phyloP scores from a whole-genome alignment of 257 asterid genomes.

The Solanum sejunctum region DNA sequence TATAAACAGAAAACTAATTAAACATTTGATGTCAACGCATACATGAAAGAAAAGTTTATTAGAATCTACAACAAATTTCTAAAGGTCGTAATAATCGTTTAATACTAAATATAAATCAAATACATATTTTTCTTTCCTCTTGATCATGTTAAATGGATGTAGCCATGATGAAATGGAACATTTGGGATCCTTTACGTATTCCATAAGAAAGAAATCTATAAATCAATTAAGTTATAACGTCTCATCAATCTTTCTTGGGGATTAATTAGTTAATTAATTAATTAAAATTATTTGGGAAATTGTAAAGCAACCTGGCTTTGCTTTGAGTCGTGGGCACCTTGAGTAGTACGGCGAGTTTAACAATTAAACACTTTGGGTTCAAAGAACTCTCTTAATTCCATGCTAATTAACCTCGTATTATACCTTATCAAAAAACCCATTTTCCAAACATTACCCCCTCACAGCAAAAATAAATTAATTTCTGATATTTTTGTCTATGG shows the following conservation, averaged over 20 bases:
- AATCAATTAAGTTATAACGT: not conserved
- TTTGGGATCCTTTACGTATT: not conserved
- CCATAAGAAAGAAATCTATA: not conserved
- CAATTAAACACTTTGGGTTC: not conserved
- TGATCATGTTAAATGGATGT: not conserved
- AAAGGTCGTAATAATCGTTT: constrained; percentile 28
- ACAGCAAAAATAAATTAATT: too few relatives aligned
- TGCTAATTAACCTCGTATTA: not conserved
- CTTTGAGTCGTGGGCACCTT: not conserved
- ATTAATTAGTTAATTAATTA: not conserved
- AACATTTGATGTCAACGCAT: not conserved
- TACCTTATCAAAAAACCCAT: not conserved
- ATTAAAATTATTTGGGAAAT: not conserved
- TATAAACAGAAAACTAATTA: not conserved
- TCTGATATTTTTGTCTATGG: not conserved
- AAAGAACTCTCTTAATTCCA: not conserved
- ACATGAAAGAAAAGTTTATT: not conserved
- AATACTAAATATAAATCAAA: constrained; percentile 16
- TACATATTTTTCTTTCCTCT: not conserved
- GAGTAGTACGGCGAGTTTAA: not conserved
- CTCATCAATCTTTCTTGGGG: not conserved
- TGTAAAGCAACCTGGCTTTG: not conserved
- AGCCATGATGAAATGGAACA: not conserved
- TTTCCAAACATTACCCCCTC: not conserved
- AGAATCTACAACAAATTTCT: not conserved